phyloP scores from a whole-genome alignment of 1,284 basidiomycete genomes.

The Irpex sp. region DNA sequence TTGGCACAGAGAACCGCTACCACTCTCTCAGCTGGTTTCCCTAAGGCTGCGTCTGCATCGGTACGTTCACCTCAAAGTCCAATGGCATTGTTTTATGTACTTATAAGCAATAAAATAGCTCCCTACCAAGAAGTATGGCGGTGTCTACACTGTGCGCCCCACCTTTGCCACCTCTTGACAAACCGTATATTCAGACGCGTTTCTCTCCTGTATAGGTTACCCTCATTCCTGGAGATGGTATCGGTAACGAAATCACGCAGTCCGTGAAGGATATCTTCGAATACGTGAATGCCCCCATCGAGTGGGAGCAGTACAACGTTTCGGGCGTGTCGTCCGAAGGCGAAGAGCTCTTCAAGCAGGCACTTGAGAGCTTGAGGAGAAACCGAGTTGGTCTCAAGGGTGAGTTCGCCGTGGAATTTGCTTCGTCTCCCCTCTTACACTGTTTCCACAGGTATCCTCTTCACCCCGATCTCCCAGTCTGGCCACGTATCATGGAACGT shows the following conservation, averaged over 20 bases:
- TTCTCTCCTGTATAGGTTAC: slow-evolving; percentile 59
- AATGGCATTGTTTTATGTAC: background rate
- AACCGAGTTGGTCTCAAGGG: slow-evolving; percentile 99
- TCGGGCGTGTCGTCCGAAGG: slow-evolving; percentile 94
- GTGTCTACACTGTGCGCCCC: slow-evolving; percentile 76
- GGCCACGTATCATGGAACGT: slow-evolving; percentile 99
- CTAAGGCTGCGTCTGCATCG: slow-evolving; percentile 48
- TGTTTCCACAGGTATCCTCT: slow-evolving; percentile 81
- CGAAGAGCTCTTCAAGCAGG: slow-evolving; percentile 95
- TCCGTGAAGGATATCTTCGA: slow-evolving; percentile 99
- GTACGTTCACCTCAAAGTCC: slow-evolving; percentile 17
- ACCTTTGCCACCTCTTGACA: slow-evolving; percentile 20
- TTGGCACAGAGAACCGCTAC: slow-evolving; percentile 62
- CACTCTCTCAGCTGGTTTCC: slow-evolving; percentile 78
- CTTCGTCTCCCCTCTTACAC: background rate
- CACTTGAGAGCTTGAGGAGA: slow-evolving; percentile 94
- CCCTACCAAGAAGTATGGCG: slow-evolving; percentile 88
- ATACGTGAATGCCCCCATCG: slow-evolving; percentile 95
- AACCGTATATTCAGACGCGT: slow-evolving; percentile 17
- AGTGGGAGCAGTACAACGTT: slow-evolving; percentile 99
- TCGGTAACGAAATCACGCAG: slow-evolving; percentile 96
- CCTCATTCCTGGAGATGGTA: slow-evolving; percentile 94
- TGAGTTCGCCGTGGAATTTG: slow-evolving; percentile 33
- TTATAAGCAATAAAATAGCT: slow-evolving; percentile 41
- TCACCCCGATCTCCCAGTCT: slow-evolving; percentile 94